phyloP scores from a whole-genome alignment of 805 yeast species.

The Scheffersomyces stipitis region DNA sequence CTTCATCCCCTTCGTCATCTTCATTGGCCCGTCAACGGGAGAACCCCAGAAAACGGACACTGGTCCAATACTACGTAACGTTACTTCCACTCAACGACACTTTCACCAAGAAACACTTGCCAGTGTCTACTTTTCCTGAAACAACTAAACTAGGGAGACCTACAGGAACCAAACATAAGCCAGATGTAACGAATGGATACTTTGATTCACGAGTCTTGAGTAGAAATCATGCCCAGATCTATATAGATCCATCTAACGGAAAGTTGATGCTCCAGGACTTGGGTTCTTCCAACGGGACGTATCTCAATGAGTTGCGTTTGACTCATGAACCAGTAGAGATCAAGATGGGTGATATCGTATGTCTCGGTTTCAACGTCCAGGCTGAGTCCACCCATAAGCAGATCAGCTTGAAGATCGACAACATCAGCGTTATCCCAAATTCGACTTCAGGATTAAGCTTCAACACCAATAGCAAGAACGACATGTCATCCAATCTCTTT shows the following conservation, averaged over 20 bases:
- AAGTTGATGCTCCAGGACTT: conserved; percentile 78
- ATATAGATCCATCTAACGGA: conserved; percentile 63
- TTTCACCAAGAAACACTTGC: conserved; percentile 74
- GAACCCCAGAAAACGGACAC: conserved; percentile 23
- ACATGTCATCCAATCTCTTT: neutral
- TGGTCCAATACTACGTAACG: conserved; percentile 58
- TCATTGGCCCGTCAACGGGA: conserved; percentile 8
- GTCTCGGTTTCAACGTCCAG: conserved; percentile 88
- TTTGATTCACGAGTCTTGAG: conserved; percentile 93
- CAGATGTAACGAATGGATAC: conserved; percentile 78
- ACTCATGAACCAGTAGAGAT: conserved; percentile 62
- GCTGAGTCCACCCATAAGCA: conserved; percentile 70
- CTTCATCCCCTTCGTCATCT: conserved; percentile 2
- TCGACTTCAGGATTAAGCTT: conserved; percentile 11
- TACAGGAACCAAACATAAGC: conserved; percentile 59
- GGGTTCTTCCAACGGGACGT: conserved; percentile 93
- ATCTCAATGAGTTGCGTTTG: conserved; percentile 73
- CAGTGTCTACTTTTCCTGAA: conserved; percentile 80
- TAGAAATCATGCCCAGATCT: conserved; percentile 90
- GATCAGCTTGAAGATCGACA: conserved; percentile 80
- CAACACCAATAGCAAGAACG: conserved; percentile 2
- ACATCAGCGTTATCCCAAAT: conserved; percentile 57
- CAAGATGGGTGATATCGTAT: conserved; percentile 81
- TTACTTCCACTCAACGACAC: conserved; percentile 77
- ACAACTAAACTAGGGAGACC: conserved; percentile 89